Conservation (phyloP, 2,329 filamentous ascomycete species). For the Fusarium liriodendri region DNA sequence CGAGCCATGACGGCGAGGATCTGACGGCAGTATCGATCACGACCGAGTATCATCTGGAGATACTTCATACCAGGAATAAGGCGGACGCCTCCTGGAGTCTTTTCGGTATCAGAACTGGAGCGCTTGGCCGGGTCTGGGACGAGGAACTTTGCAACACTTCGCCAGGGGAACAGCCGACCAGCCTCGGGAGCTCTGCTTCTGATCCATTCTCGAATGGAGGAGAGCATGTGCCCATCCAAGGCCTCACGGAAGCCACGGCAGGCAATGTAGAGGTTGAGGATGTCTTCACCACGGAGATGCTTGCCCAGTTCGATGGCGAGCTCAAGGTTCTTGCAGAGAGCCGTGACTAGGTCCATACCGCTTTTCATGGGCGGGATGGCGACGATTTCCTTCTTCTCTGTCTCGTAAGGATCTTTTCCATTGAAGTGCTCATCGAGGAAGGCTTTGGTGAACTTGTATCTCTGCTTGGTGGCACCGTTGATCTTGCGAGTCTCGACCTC, state of each 20-base stretch:
- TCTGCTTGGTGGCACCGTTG: conserved; percentile 31
- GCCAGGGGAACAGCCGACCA: conserved; percentile 69
- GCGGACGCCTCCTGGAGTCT: conserved; percentile 50
- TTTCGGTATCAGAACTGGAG: conserved; percentile 8
- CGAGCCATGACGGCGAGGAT: conserved; percentile 72
- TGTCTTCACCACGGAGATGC: conserved; percentile 64
- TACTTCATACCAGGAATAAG: conserved; percentile 73
- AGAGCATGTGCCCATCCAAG: conserved; percentile 69
- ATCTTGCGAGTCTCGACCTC: conserved; percentile 10
- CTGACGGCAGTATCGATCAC: conserved; percentile 67
- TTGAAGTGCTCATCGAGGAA: conserved; percentile 46
- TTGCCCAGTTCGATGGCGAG: conserved; percentile 66
- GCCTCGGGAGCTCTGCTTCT: conserved; percentile 65
- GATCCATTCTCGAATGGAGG: conserved; percentile 68
- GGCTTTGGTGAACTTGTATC: conserved; percentile 45
- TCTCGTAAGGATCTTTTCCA: conserved; percentile 45
- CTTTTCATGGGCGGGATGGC: conserved; percentile 34
- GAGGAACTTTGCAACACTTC: conserved; percentile 67
- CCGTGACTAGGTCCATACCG: conserved; percentile 57
- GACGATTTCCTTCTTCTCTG: conserved; percentile 24
- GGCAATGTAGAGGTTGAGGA: conserved; percentile 73
- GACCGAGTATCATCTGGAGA: conserved; percentile 73
- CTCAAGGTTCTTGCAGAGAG: conserved; percentile 58
- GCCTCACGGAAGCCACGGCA: conserved; percentile 71
- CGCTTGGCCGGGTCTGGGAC: conserved; percentile 69